These are phyloP conservation scores for Plectosphaerella plurivora DNA, from an alignment of 2,329 filamentous ascomycete species.

Conservation along the genomic window DNA sequence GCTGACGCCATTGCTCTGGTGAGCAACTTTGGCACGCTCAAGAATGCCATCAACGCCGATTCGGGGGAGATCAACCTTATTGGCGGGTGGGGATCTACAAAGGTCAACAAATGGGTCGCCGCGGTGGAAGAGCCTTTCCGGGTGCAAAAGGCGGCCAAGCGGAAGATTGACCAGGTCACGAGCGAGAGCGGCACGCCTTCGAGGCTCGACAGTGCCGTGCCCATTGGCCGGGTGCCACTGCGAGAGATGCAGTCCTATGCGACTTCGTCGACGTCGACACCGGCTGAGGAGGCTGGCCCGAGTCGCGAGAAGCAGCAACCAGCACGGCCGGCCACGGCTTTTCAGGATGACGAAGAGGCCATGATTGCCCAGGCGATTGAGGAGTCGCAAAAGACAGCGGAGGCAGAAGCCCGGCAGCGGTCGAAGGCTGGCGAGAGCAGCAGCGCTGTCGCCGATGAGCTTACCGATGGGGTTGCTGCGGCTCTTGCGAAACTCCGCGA, in stretches of 20 bases:
- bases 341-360: slow-evolving; percentile 45
- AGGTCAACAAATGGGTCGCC: slow-evolving; percentile 80
- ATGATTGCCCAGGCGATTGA: slow-evolving; percentile 43
- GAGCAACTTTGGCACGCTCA: slow-evolving; percentile 84
- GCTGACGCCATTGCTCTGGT: slow-evolving; percentile 89
- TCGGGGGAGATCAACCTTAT: slow-evolving; percentile 80
- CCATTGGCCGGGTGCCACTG: slow-evolving; percentile 33
- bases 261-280: not conserved
- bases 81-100: slow-evolving; percentile 93
- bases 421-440: slow-evolving; percentile 2
- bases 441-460: slow-evolving; percentile 29
- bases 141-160: slow-evolving; percentile 63
- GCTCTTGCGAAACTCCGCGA: slow-evolving; percentile 56
- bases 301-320: not conserved
- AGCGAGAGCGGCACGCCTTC: slow-evolving; percentile 18
- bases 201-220: slow-evolving; percentile 31
- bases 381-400: slow-evolving; percentile 36
- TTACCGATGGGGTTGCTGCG: slow-evolving; percentile 56
- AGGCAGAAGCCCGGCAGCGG: slow-evolving; percentile 16
- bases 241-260: slow-evolving; percentile 28
- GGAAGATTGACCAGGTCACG: slow-evolving; percentile 16
- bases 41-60: slow-evolving; percentile 80
- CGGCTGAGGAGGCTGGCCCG: not conserved
- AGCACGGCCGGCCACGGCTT: slow-evolving; percentile 15
- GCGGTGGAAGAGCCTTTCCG: slow-evolving; percentile 84